Evolutionary conservation across 2,329 filamentous ascomycete species (phyloP).

Genomic region (Botrytis paeoniae): DNA sequence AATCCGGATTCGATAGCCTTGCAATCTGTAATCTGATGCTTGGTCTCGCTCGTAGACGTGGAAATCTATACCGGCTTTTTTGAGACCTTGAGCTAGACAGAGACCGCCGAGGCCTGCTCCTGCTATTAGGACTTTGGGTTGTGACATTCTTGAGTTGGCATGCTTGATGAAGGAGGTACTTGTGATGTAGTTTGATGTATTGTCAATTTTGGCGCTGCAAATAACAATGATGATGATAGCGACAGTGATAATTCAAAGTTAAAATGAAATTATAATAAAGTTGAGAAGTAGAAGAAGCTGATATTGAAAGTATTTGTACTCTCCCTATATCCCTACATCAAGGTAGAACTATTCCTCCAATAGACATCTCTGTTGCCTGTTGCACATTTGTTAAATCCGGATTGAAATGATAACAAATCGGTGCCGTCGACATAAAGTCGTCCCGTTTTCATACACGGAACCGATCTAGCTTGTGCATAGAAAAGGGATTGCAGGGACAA

Average conservation of each 20-base stretch:
- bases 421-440: background rate
- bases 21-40: constrained; percentile 38
- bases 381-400: background rate
- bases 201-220: background rate
- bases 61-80: constrained; percentile 43
- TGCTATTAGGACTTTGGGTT: constrained; percentile 28
- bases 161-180: background rate
- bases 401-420: background rate
- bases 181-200: background rate
- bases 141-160: background rate
- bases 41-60: constrained; percentile 55
- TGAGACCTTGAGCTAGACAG: constrained; percentile 36
- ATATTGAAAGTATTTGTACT: background rate
- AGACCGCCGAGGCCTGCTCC: constrained; percentile 39
- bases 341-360: background rate
- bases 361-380: background rate
- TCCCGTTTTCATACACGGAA: background rate
- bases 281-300: background rate
- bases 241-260: background rate
- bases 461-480: background rate
- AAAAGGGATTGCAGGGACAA: background rate
- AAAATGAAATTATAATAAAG: background rate
- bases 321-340: background rate
- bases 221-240: background rate
- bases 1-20: constrained; percentile 41